These are phyloP conservation scores for Paecilomyces niveus DNA, from an alignment of 2,329 filamentous ascomycete species.

Conservation along the genomic window DNA sequence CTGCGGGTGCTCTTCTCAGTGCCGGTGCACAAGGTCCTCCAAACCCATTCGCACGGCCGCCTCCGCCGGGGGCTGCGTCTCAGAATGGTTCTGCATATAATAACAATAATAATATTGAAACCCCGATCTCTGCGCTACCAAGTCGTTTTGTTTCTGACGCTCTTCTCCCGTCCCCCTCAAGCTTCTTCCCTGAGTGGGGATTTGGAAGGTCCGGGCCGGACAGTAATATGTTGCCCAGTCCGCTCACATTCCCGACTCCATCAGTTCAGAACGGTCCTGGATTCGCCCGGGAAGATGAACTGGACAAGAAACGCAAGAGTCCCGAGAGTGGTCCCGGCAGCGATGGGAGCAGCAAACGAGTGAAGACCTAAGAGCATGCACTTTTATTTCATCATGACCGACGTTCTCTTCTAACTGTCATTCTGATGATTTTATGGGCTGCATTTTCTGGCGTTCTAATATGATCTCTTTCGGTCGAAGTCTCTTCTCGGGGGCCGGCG, in stretches of 20 bases:
- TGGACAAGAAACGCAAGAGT: constrained; percentile 39
- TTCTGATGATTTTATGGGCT: not conserved
- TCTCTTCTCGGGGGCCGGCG: not conserved
- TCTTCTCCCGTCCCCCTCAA: constrained; percentile 81
- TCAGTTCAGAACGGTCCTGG: constrained; percentile 34
- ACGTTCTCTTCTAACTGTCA: not conserved
- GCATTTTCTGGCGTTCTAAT: not conserved
- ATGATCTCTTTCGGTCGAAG: not conserved
- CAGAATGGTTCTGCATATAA: constrained; percentile 38
- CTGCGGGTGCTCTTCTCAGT: constrained; percentile 74
- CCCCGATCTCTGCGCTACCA: constrained; percentile 88
- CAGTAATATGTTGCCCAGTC: constrained; percentile 83
- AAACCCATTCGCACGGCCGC: constrained; percentile 88
- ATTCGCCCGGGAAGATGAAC: constrained; percentile 35
- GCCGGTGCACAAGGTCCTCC: constrained; percentile 88
- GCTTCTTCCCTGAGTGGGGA: constrained; percentile 89
- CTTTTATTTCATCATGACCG: not conserved
- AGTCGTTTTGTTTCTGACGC: constrained; percentile 85
- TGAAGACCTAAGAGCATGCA: constrained; percentile 26
- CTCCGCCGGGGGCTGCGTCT: constrained; percentile 51
- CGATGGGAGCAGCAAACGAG: constrained; percentile 29
- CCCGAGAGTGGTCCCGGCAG: constrained; percentile 29
- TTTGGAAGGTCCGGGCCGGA: constrained; percentile 58
- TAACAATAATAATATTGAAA: constrained; percentile 47
- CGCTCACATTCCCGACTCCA: constrained; percentile 87